Base-by-base conservation (phyloP, 352 stramenopile genomes). In the Globisporangium echinulatum region DNA sequence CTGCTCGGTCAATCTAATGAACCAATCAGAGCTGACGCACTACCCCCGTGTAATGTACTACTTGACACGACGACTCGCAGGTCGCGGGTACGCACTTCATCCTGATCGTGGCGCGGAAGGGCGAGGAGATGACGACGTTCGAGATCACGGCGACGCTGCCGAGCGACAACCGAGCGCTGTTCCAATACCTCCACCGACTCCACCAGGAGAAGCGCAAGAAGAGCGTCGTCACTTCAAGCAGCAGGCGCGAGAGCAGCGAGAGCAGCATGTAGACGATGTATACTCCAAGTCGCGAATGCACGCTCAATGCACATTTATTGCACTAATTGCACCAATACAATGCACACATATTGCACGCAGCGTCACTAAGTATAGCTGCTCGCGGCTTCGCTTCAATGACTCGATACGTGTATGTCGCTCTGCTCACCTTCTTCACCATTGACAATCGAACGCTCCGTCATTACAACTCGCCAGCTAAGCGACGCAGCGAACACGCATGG, bases 41-140 rank as follows among this genome's bases (percentile, higher is more conserved):
- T 33, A 33, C 25, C 25, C 2, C 25, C 25, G 25, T 33, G 25
- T 33, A 33, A 33, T 33, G 25, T 33, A 33, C 25, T 33, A 17
- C 38, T 33, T 15, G 7, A 19, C 13, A 37, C 17, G 15, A 42
- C 40, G 2, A 14, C 17, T 25, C 58, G 2, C 61, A 78, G 70
- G 62, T 69, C 9, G 60, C 64, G 36, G 54, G 63, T n/a, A 69
- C 67, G 53, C 72, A 66, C 36, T 81, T 68, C 38, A 78, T 81
- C 40, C 49, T 81, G 39, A 57, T 78, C 14, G 70, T 81, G 17
- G 66, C 70, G 8, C 54, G 56, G 7, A 54, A 56, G 6, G 72
- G 62, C 4, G 69, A 75, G 9, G 67, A 70, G 42, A 58, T 74
- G 19, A 64, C 61, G 36, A 54, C 67, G 36, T 66, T 67, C 36